phyloP scores from a whole-genome alignment of 2,329 filamentous ascomycete genomes.

The Aureobasidium uvarum region DNA sequence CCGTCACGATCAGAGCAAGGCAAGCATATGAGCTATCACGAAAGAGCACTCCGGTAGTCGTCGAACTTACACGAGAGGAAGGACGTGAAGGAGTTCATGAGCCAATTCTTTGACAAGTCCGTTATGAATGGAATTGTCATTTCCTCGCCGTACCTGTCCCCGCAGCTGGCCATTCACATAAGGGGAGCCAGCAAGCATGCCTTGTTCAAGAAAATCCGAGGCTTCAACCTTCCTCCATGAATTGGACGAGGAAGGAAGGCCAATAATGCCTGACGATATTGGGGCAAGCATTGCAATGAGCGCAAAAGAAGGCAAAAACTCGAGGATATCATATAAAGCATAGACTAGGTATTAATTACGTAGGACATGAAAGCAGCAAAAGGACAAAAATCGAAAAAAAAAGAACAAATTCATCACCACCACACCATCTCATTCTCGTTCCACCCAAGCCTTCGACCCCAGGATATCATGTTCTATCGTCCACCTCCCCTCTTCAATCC shows the following conservation, averaged over 20 bases:
- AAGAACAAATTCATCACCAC: not conserved
- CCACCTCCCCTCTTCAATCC: not conserved
- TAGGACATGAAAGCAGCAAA: not conserved
- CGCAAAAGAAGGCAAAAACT: not conserved
- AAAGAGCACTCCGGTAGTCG: not conserved
- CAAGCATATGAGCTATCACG: not conserved
- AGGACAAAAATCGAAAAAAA: not conserved
- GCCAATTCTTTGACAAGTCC: no score
- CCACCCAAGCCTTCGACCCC: not conserved
- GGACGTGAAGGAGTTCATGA: no score
- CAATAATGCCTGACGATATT: not conserved
- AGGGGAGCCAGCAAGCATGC: no score
- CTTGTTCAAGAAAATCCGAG: not conserved
- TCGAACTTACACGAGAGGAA: not conserved
- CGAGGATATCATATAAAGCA: conserved; percentile 20
- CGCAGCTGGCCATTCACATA: not conserved
- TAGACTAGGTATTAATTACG: conserved; percentile 10
- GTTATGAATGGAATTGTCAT: no score
- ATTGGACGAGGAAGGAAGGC: not conserved
- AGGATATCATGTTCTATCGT: not conserved
- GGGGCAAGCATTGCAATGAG: not conserved
- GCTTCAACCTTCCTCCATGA: not conserved
- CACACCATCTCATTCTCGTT: not conserved
- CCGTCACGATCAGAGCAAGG: not conserved
- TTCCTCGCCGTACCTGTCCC: no score